Evolutionary conservation across 2,329 filamentous ascomycete genomes (phyloP).

Genomic region (Cryphonectria japonica): DNA sequence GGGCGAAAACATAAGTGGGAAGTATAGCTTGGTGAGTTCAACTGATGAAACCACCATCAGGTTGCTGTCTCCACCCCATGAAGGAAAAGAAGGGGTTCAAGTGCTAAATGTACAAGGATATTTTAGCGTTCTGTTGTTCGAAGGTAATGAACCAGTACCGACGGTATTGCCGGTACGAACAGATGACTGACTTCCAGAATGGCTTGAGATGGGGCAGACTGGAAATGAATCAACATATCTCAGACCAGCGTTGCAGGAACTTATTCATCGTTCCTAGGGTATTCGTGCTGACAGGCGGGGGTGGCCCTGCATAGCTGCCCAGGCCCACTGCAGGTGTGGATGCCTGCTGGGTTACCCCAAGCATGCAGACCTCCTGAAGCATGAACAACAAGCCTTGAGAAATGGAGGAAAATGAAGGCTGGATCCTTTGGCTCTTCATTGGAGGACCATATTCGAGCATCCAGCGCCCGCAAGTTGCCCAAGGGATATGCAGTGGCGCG

Average conservation of each 20-base stretch:
- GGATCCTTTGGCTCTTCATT: constrained; percentile 14
- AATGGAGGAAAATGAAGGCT: not conserved
- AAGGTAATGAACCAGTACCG: not conserved
- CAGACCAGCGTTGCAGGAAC: constrained; percentile 2
- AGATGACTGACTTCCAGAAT: not conserved
- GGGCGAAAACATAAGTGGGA: not conserved
- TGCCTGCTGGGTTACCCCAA: constrained; percentile 14
- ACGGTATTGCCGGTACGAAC: not conserved
- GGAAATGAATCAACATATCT: not conserved
- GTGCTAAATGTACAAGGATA: not conserved
- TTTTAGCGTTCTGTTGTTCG: not conserved
- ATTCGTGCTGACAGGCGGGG: constrained; percentile 14
- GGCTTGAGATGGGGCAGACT: not conserved
- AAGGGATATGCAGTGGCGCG: not conserved
- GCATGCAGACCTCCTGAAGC: constrained; percentile 10
- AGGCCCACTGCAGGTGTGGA: constrained; percentile 6
- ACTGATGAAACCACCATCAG: not conserved
- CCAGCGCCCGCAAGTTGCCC: constrained; percentile 5
- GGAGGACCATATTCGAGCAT: constrained; percentile 11
- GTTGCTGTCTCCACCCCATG: not conserved
- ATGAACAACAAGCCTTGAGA: constrained; percentile 13
- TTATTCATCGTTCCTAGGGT: not conserved
- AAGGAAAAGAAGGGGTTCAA: not conserved
- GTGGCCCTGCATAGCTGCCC: constrained; percentile 19
- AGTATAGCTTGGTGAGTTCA: not conserved